Evolutionary conservation across 2,329 filamentous ascomycete species (phyloP), one percentile per base, ranked within the genome.

Genomic region (Plectosphaerella sp.): DNA sequence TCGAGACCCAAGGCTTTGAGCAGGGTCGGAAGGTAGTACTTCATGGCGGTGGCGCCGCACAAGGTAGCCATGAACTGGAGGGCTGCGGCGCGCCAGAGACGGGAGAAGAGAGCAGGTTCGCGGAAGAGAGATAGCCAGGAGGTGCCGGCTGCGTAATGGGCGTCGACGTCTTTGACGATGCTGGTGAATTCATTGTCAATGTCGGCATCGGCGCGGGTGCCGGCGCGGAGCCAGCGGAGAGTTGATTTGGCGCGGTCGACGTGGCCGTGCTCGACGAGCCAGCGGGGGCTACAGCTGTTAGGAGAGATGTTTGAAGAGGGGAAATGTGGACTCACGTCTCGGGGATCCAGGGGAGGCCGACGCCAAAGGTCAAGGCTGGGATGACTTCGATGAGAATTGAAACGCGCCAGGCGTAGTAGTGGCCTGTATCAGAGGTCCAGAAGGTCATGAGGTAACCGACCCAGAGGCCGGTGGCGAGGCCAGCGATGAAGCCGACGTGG

Each of bases 21-120:
- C 9, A 82, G 74, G 0, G 72, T 74, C 0, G 80, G 80, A 0
- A 83, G 70, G 57, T 83, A 83, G 58, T 83, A 83, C 58, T 83
- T 83, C 70, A 83, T 82, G 3, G 78, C 79, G 0, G 79, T 78
- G 14, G 79, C 78, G 18, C 80, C 80, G 57, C 78, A 82, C 76
- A 83, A 79, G 57, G 82, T 78, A 0, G 78, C 76, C 76, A 83
- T 78, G 63, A 83, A 83, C 61, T 83, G 79, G 5, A 83, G 68
- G 2, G 82, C 64, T 0, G 77, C 72, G 1, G 79, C 78, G 16
- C 80, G 72, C 81, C 80, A 83, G 14, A 84, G 67, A 1, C 80
- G 71, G 14, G 73, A 69, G 59, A 77, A 77, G 1, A 83, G 65
- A 12, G 71, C 64, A 14, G 66, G 63, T 28, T 80, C 67, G 4